Evolutionary conservation across 2,329 filamentous ascomycete genomes (phyloP), one percentile per base, ranked within the genome.

Genomic region (Beauveria caledonica): DNA sequence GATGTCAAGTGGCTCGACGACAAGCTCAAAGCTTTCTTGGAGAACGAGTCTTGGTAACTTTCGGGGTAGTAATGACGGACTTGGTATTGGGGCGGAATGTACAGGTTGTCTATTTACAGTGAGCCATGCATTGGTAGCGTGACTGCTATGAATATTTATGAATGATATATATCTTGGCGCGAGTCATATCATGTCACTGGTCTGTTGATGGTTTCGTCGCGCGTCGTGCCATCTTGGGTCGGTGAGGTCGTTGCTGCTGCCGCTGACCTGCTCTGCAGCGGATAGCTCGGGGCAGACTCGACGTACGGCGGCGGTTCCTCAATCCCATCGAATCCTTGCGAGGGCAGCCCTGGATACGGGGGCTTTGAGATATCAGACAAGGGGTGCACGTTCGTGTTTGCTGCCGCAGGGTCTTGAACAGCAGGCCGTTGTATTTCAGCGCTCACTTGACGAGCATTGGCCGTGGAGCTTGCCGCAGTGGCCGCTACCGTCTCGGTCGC

Each of bases 1-100:
- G 89, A 92, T 70, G 80, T 87, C 2, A 81, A 83, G 66, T 92
- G 88, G 87, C 74, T 92, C 46, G 86, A 92, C 68, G 76, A 82
- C 29, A 81, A 81, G 64, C 68, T 90, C 61, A 76, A 73, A 17
- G 72, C 73, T 7, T 81, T 87, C 56, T 62, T 74, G 13, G 52
- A 66, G 23, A 62, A 68, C 45, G 63, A 57, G 10, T 56, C 61
- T 44, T 62, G 61, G 57, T 61, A 44, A 27, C 5, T 19, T 11
- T 19, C 11, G 19, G 10, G 6, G 33, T n/a, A n/a, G 33, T 36
- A 10, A 19, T 42, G 33, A 42, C n/a, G 39, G 3, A 23, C 23
- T 49, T n/a, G 21, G 23, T 11, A 19, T n/a, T 36, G 42, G 39
- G 49, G 5, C 46, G 25, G 2, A 23, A 48, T 57, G 29, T 57